These are phyloP conservation scores for Moringa oleifera DNA, from an alignment of 345 rosid species.

Conservation along the genomic window DNA sequence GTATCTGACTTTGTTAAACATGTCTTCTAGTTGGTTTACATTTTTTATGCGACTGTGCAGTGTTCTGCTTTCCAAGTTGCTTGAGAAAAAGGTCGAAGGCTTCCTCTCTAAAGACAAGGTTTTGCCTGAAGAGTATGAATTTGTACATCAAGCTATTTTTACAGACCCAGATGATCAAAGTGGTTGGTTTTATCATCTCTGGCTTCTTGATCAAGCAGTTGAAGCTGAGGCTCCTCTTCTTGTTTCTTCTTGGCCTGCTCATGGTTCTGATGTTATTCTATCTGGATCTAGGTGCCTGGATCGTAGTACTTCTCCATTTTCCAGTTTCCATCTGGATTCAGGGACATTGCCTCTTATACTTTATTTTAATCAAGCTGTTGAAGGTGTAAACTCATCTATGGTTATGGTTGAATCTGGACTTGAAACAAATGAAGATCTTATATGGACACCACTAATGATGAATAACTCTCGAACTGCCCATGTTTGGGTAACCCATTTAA, in stretches of 20 bases:
- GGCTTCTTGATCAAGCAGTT: conserved; percentile 90
- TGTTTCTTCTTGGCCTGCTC: conserved; percentile 76
- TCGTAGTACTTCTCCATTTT: conserved; percentile 28
- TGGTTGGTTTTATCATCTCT: conserved; percentile 96
- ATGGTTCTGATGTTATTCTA: conserved; percentile 46
- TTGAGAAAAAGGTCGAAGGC: conserved; percentile 47
- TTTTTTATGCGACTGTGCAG: conserved; percentile 36
- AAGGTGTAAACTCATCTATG: conserved; percentile 63
- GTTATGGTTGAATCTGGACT: conserved; percentile 36
- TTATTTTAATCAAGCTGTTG: conserved; percentile 69
- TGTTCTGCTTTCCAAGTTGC: conserved; percentile 61
- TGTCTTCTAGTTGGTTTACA: too few species aligned
- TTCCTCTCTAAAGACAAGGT: conserved; percentile 45
- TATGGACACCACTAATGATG: conserved; percentile 57
- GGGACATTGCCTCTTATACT: conserved; percentile 62
- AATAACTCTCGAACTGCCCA: conserved; percentile 32
- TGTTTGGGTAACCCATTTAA: conserved; percentile 67
- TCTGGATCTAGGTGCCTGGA: conserved; percentile 30
- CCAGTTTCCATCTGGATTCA: conserved; percentile 27
- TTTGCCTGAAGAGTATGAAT: conserved; percentile 58
- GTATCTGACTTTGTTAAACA: neutral
- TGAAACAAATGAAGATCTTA: conserved; percentile 33
- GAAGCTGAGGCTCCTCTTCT: conserved; percentile 57
- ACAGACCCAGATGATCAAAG: conserved; percentile 93
- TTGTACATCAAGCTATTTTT: conserved; percentile 71